Conservation (phyloP, 83 land plant genomes). For the Isoetes engelmannii region DNA sequence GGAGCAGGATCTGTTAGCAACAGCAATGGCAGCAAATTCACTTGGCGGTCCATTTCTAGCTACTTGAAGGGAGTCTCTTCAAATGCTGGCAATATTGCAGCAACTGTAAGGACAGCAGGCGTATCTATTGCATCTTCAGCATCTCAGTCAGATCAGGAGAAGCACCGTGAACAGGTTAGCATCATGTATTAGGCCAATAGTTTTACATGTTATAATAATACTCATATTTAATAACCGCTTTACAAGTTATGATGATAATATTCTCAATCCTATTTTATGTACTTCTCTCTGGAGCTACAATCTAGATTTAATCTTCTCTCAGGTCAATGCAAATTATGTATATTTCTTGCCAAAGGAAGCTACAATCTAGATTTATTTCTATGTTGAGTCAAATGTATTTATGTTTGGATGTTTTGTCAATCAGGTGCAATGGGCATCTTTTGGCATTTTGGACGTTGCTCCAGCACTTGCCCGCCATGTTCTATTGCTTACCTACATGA, state of each 20-base stretch:
- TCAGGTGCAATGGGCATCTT: slow-evolving; percentile 15
- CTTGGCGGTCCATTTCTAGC: slow-evolving; percentile 8
- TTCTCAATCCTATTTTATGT: background rate
- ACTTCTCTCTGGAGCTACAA: background rate
- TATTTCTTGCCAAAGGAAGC: background rate
- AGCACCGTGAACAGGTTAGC: slow-evolving; percentile 10
- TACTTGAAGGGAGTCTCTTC: slow-evolving; percentile 1
- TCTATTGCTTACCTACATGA: background rate
- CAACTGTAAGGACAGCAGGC: slow-evolving; percentile 5
- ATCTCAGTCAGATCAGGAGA: background rate
- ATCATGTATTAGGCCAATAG: background rate
- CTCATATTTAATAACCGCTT: background rate
- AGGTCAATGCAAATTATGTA: background rate
- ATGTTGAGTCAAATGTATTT: background rate
- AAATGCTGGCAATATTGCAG: slow-evolving; percentile 6
- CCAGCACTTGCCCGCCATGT: slow-evolving; percentile 1
- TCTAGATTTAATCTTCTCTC: background rate
- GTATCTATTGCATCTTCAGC: slow-evolving; percentile 1
- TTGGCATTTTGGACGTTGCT: background rate
- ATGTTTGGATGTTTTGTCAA: background rate
- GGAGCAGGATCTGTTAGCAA: background rate
- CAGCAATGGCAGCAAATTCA: background rate
- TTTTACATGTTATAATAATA: background rate
- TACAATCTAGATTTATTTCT: background rate
- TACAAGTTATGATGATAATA: background rate